phyloP scores from a whole-genome alignment of 495 filamentous ascomycete species.

The Echria macrotheca region DNA sequence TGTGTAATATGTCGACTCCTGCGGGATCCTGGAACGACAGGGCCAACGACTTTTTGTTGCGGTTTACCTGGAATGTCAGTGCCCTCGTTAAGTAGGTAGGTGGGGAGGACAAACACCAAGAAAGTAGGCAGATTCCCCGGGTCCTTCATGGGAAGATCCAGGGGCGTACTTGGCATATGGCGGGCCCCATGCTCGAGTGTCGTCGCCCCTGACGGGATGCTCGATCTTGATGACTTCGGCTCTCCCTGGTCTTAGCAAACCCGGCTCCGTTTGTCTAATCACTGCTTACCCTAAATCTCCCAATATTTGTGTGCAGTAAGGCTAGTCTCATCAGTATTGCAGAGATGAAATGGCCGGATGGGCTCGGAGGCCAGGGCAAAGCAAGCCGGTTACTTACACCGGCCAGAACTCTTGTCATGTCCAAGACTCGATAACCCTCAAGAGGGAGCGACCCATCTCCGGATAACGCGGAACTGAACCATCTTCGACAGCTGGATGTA shows the following conservation, averaged over 20 bases:
- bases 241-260: slow-evolving; percentile 36
- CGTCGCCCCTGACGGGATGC: slow-evolving; percentile 85
- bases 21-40: slow-evolving; percentile 81
- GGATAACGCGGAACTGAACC: slow-evolving; percentile 11
- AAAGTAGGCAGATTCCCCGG: slow-evolving; percentile 94
- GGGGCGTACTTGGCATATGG: slow-evolving; percentile 75
- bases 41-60: slow-evolving; percentile 92
- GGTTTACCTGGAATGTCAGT: slow-evolving; percentile 91
- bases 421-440: slow-evolving; percentile 79
- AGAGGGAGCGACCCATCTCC: slow-evolving; percentile 51
- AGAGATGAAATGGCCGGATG: too few relatives aligned
- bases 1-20: slow-evolving; percentile 80
- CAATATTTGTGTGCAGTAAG: slow-evolving; percentile 95
- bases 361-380: too few relatives aligned
- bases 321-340: slow-evolving; percentile 50
- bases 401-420: slow-evolving; percentile 94
- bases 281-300: slow-evolving; percentile 90
- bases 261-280: too few relatives aligned
- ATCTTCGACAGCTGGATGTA: too few relatives aligned
- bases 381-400: slow-evolving; percentile 80
- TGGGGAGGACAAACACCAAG: slow-evolving; percentile 57
- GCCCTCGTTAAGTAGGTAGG: too few relatives aligned
- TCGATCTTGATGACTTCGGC: slow-evolving; percentile 97
- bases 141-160: slow-evolving; percentile 56
- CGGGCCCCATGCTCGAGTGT: slow-evolving; percentile 94